These are phyloP conservation scores for Debaryomyces nepalensis DNA, from an alignment of 1,139 yeast species.

Conservation along the genomic window DNA sequence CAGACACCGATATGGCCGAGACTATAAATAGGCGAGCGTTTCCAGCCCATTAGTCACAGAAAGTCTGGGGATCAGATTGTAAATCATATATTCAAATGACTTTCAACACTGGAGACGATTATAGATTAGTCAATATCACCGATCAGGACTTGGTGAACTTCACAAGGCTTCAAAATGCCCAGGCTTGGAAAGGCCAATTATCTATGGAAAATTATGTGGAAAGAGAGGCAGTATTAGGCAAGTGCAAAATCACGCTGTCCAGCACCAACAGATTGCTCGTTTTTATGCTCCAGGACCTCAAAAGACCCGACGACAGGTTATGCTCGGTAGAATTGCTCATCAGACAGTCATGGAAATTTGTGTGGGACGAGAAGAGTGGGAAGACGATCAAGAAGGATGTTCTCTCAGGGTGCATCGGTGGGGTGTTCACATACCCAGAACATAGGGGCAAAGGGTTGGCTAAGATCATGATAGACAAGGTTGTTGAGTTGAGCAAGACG, in stretches of 20 bases:
- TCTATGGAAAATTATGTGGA: slow-evolving; percentile 52
- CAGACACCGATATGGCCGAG: slow-evolving; percentile 1
- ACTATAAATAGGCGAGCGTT: slow-evolving; percentile 2
- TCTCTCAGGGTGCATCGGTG: slow-evolving; percentile 62
- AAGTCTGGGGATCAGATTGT: background rate
- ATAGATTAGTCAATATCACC: slow-evolving; percentile 24
- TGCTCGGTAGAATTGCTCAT: slow-evolving; percentile 46
- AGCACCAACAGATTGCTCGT: slow-evolving; percentile 32
- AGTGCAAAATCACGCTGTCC: slow-evolving; percentile 34
- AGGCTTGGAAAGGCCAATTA: slow-evolving; percentile 57
- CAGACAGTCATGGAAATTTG: slow-evolving; percentile 34
- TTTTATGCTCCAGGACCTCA: slow-evolving; percentile 32
- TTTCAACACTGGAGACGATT: slow-evolving; percentile 7
- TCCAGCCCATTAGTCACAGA: background rate
- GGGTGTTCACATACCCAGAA: slow-evolving; percentile 63
- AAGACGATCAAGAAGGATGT: slow-evolving; percentile 29
- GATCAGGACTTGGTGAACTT: slow-evolving; percentile 50
- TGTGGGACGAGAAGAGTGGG: slow-evolving; percentile 20
- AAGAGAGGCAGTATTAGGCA: slow-evolving; percentile 52
- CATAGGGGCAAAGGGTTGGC: slow-evolving; percentile 72
- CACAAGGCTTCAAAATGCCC: slow-evolving; percentile 54
- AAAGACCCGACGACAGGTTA: slow-evolving; percentile 27
- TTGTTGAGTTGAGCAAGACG: slow-evolving; percentile 33
- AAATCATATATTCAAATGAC: slow-evolving; percentile 2
- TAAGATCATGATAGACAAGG: slow-evolving; percentile 56